A percentile compares a stretch with the other conserved stretches of the same genome.
Conservation (phyloP, 1,284 basidiomycete genomes). For the Acaromyces ingoldii region DNA sequence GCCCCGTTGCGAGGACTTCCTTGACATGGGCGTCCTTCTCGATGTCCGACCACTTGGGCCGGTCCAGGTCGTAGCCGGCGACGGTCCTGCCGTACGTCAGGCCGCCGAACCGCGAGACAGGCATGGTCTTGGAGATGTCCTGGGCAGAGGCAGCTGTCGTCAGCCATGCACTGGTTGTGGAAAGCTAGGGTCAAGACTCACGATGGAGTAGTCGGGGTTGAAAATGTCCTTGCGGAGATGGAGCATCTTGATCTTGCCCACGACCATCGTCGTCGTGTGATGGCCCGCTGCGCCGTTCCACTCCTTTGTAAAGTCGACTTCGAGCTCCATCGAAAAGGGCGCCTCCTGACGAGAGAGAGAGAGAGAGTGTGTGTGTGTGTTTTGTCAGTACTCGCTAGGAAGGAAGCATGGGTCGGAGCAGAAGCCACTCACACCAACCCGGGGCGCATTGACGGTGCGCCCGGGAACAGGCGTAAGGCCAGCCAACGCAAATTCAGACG, state of each 20-base stretch:
- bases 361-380: background rate
- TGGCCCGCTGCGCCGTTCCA: constrained; percentile 26
- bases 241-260: constrained; percentile 27
- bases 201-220: constrained; percentile 19
- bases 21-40: constrained; percentile 22
- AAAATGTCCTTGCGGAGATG: constrained; percentile 37
- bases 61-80: constrained; percentile 30
- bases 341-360: constrained; percentile 15
- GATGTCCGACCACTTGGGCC: constrained; percentile 25
- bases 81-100: constrained; percentile 31
- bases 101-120: constrained; percentile 31
- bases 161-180: too few relatives aligned
- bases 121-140: constrained; percentile 27
- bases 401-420: too few relatives aligned
- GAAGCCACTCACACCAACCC: constrained; percentile 19
- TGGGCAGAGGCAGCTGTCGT: background rate
- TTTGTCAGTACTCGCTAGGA: too few relatives aligned
- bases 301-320: constrained; percentile 26
- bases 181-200: too few relatives aligned
- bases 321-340: constrained; percentile 39
- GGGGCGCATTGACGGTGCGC: constrained; percentile 25
- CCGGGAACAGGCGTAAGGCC: constrained; percentile 37
- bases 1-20: too few relatives aligned
- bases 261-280: constrained; percentile 33
- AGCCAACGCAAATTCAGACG: constrained; percentile 30